A percentile compares a stretch with the other conserved stretches of the same genome.
Conservation (phyloP, 2,329 filamentous ascomycete genomes). For the Fusarium chuoi region DNA sequence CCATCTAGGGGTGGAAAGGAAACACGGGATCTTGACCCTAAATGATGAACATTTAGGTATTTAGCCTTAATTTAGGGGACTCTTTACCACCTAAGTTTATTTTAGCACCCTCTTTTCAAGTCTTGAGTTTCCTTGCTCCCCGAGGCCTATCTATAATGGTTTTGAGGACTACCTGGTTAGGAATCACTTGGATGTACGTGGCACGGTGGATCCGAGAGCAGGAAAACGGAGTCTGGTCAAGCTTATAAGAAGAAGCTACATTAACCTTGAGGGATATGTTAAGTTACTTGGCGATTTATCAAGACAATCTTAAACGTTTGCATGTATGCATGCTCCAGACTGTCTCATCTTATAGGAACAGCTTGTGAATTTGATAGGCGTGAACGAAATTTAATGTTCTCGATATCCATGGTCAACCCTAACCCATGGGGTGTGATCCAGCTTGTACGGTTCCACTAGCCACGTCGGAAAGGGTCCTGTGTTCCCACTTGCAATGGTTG, state of each 20-base stretch:
- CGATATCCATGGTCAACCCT: constrained; percentile 20
- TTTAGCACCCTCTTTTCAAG: too few species aligned
- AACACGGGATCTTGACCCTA: too few species aligned
- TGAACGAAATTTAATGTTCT: neutral
- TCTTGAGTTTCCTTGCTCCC: neutral
- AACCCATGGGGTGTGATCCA: constrained; percentile 29
- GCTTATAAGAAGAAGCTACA: neutral
- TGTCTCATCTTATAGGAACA: neutral
- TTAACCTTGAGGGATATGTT: neutral
- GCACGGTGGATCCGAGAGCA: constrained; percentile 8
- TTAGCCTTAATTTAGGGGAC: too few species aligned
- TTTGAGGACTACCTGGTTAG: neutral
- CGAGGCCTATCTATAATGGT: neutral
- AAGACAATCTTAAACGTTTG: neutral
- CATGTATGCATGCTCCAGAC: neutral
- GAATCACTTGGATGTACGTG: constrained; percentile 18
- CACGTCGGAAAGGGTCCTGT: constrained; percentile 7
- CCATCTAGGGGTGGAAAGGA: too few species aligned
- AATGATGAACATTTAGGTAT: too few species aligned
- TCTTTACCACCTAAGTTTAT: too few species aligned
- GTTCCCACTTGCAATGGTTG: constrained; percentile 28
- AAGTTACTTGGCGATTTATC: neutral
- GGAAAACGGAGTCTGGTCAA: neutral
- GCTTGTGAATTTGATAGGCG: neutral
- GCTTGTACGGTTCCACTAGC: constrained; percentile 26